Evolutionary conservation across 257 asterid genomes (phyloP).

Genomic region (Sherardia arvensis): DNA sequence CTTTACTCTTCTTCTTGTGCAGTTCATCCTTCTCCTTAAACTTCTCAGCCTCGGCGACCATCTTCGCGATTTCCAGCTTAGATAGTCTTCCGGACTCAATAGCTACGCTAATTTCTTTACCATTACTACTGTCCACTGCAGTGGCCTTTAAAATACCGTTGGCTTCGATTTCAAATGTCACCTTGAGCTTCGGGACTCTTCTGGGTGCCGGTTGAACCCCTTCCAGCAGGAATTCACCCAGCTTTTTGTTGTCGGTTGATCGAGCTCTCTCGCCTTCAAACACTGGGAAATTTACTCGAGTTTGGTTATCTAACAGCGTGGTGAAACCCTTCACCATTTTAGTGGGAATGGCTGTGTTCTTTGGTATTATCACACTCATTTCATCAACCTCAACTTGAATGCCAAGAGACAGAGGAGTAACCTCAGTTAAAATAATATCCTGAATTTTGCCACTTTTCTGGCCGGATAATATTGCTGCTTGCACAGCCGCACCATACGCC

Average conservation of each 20-base stretch:
- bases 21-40: not conserved
- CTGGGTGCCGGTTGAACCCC: not conserved
- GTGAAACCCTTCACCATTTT: not conserved
- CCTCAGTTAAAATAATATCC: not conserved
- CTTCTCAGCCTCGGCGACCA: not conserved
- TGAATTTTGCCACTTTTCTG: not conserved
- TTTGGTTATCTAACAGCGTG: not conserved
- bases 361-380: not conserved
- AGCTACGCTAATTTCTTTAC: not conserved
- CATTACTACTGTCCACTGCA: not conserved
- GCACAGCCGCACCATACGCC: no score
- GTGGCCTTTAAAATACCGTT: not conserved
- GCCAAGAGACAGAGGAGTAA: not conserved
- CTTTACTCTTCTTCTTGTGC: not conserved
- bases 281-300: not conserved
- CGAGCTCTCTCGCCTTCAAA: not conserved
- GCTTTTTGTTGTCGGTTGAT: not conserved
- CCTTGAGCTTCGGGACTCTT: not conserved
- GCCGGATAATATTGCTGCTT: no score
- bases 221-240: not conserved
- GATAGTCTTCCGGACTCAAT: not conserved
- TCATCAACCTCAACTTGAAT: not conserved
- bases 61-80: not conserved
- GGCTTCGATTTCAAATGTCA: not conserved
- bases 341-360: not conserved